Conservation (phyloP, 768 basidiomycete species). For the Collybiopsis luxurians region DNA sequence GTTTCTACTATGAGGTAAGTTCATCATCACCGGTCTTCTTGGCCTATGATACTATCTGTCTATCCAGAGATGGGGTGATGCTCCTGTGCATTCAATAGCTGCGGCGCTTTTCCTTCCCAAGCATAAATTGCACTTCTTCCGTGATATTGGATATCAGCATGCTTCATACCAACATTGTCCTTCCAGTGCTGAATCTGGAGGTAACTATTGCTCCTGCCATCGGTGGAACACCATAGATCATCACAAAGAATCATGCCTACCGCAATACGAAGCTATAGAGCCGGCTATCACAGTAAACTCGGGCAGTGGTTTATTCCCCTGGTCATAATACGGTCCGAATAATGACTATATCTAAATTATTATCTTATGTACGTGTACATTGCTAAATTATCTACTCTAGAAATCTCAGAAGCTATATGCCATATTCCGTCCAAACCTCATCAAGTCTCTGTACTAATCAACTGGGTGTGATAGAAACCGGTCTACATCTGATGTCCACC, state of each 20-base stretch:
- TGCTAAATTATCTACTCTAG: neutral
- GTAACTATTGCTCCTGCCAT: neutral
- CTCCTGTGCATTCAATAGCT: slow-evolving; percentile 60
- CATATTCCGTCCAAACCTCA: too few species aligned
- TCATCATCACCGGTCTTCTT: neutral
- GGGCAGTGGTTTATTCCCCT: neutral
- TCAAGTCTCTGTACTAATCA: too few species aligned
- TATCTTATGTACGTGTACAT: too few species aligned
- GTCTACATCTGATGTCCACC: too few species aligned
- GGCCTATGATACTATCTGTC: neutral
- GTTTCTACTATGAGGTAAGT: slow-evolving; percentile 62
- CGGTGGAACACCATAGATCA: neutral
- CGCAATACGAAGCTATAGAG: neutral
- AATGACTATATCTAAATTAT: neutral
- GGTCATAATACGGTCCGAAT: neutral
- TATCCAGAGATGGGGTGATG: slow-evolving; percentile 32
- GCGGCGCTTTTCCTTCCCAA: slow-evolving; percentile 48
- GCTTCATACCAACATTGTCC: slow-evolving; percentile 62
- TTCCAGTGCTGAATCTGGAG: neutral
- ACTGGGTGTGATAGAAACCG: too few species aligned
- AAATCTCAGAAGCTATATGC: too few species aligned
- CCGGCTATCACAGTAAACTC: neutral
- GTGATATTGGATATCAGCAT: slow-evolving; percentile 66
- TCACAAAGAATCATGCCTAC: neutral
- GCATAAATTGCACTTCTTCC: slow-evolving; percentile 60